Evolutionary conservation across 1,284 basidiomycete species (phyloP).

Genomic region (Earliella scabrosa): DNA sequence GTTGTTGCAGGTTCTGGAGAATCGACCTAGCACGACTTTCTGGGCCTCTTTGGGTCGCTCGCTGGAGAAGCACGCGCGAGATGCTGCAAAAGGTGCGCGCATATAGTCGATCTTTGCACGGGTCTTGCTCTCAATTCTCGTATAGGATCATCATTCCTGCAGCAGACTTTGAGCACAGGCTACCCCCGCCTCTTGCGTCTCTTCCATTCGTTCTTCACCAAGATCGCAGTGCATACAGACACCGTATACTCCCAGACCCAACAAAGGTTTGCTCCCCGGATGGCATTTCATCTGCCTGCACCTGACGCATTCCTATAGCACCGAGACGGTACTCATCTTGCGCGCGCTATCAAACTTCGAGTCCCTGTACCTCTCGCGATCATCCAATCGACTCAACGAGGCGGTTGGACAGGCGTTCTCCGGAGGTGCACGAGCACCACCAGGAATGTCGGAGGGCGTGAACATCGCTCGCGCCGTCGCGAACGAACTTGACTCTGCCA

Average conservation of each 20-base stretch:
- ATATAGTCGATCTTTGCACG: neutral
- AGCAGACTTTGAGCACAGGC: conserved; percentile 83
- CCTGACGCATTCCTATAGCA: conserved; percentile 48
- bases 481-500: conserved; percentile 92
- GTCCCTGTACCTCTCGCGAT: conserved; percentile 83
- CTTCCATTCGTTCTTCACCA: conserved; percentile 95
- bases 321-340: conserved; percentile 89
- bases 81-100: conserved; percentile 72
- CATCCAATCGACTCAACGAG: conserved; percentile 81
- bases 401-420: conserved; percentile 74
- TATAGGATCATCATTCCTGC: conserved; percentile 80
- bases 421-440: conserved; percentile 68
- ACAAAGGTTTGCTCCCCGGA: conserved; percentile 69
- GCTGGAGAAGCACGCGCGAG: conserved; percentile 80
- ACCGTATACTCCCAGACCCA: conserved; percentile 83
- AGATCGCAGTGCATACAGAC: conserved; percentile 93
- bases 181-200: conserved; percentile 88
- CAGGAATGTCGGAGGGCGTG: conserved; percentile 77
- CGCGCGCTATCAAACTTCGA: conserved; percentile 86
- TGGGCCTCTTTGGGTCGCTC: conserved; percentile 86
- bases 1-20: conserved; percentile 67
- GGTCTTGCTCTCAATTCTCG: neutral
- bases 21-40: conserved; percentile 88
- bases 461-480: conserved; percentile 76
- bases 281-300: neutral